These are phyloP conservation scores for Cryptosporidium viatorum DNA, from an alignment of 169 alveolate species.

Conservation along the genomic window DNA sequence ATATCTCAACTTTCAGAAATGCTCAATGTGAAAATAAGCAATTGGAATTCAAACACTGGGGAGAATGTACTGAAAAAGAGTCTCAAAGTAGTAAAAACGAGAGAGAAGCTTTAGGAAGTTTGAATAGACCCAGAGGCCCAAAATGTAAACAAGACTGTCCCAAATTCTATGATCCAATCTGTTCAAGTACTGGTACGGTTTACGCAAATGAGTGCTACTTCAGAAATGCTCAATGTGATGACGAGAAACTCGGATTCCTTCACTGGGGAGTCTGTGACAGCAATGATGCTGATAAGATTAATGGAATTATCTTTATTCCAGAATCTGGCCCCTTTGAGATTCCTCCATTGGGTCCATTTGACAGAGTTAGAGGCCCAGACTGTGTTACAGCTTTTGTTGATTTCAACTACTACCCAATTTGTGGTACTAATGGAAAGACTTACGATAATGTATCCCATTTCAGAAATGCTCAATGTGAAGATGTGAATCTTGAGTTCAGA, in stretches of 20 bases:
- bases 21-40: slow-evolving; percentile 47
- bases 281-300: background rate
- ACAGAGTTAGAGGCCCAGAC: slow-evolving; percentile 69
- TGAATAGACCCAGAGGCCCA: slow-evolving; percentile 11
- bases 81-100: background rate
- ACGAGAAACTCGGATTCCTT: slow-evolving; percentile 12
- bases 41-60: slow-evolving; percentile 50
- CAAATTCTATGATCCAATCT: slow-evolving; percentile 52
- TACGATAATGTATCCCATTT: slow-evolving; percentile 1
- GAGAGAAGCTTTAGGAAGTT: slow-evolving; percentile 8
- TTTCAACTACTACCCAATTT: slow-evolving; percentile 33
- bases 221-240: slow-evolving; percentile 62
- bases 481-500: slow-evolving; percentile 12
- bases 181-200: slow-evolving; percentile 24
- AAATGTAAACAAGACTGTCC: slow-evolving; percentile 31
- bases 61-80: slow-evolving; percentile 4
- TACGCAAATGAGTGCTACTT: slow-evolving; percentile 46
- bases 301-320: slow-evolving; percentile 11
- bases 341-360: slow-evolving; percentile 45
- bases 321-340: slow-evolving; percentile 25
- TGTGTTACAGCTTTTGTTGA: background rate
- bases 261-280: slow-evolving; percentile 54
- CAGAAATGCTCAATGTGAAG: slow-evolving; percentile 72
- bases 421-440: slow-evolving; percentile 69
- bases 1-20: slow-evolving; percentile 28